Conservation (phyloP, 129 eudicot species). For the Pulicaria dysenterica region DNA sequence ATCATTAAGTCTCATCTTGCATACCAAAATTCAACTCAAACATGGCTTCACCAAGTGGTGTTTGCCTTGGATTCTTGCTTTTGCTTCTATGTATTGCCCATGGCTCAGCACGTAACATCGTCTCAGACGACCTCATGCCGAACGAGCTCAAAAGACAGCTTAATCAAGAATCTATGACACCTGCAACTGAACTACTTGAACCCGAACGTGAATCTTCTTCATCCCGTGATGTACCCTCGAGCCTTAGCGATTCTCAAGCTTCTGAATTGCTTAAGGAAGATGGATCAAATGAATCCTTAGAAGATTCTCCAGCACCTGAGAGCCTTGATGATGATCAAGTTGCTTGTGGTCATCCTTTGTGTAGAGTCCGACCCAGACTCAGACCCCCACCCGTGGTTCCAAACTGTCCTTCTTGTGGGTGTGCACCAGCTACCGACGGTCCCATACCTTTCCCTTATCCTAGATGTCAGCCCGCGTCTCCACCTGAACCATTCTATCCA, state of each 20-base stretch:
- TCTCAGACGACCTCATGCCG: slow-evolving; percentile 11
- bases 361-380: not conserved
- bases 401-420: not conserved
- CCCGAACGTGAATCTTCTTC: not conserved
- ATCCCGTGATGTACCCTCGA: not conserved
- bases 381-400: not conserved
- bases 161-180: not conserved
- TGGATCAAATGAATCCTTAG: slow-evolving; percentile 1
- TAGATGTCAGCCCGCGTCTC: not conserved
- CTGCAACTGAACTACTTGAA: not conserved
- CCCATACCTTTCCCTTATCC: slow-evolving; percentile 13
- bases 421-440: not conserved
- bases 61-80: slow-evolving; percentile 30
- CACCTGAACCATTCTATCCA: not conserved
- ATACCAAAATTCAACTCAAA: slow-evolving; percentile 13
- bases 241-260: not conserved
- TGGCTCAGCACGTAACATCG: slow-evolving; percentile 25
- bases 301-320: slow-evolving; percentile 1
- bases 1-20: not conserved
- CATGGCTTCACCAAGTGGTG: slow-evolving; percentile 30
- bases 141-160: slow-evolving; percentile 20
- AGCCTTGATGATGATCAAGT: slow-evolving; percentile 7
- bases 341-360: slow-evolving; percentile 21
- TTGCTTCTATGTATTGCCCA: slow-evolving; percentile 27
- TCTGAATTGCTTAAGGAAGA: slow-evolving; percentile 19